These are phyloP conservation scores for Kwoniella mangroviensis DNA, from an alignment of 768 basidiomycete species.

Conservation along the genomic window DNA sequence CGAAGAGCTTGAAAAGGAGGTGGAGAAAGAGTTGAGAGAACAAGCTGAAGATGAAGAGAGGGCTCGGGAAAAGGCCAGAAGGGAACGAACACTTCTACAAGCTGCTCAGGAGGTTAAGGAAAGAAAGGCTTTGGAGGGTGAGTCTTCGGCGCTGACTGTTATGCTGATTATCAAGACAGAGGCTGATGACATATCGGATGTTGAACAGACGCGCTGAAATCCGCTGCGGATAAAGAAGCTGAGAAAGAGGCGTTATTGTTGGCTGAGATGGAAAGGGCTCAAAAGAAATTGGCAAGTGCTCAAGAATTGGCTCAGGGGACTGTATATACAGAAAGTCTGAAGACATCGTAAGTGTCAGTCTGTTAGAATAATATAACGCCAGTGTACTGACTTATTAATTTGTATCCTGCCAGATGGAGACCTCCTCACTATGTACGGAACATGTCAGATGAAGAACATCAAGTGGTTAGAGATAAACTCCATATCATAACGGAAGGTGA, in stretches of 20 bases:
- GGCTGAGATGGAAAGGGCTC: slow-evolving; percentile 80
- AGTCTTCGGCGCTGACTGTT: slow-evolving; percentile 25
- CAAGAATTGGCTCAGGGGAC: slow-evolving; percentile 93
- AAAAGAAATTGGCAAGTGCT: slow-evolving; percentile 89
- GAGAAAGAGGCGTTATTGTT: slow-evolving; percentile 90
- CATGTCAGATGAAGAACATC: slow-evolving; percentile 70
- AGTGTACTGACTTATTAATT: not conserved
- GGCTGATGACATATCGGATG: not conserved
- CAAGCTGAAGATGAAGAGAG: slow-evolving; percentile 78
- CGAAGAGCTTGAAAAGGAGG: slow-evolving; percentile 62
- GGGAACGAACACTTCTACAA: slow-evolving; percentile 82
- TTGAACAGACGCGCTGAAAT: slow-evolving; percentile 77
- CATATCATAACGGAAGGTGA: slow-evolving; percentile 96
- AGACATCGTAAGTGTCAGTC: slow-evolving; percentile 69
- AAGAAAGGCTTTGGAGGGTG: slow-evolving; percentile 79
- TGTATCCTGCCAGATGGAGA: slow-evolving; percentile 69
- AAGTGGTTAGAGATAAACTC: slow-evolving; percentile 79
- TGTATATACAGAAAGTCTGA: slow-evolving; percentile 81
- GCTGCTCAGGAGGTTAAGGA: slow-evolving; percentile 95
- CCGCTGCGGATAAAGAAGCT: slow-evolving; percentile 78
- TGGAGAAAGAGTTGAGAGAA: slow-evolving; percentile 66
- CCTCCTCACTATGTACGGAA: slow-evolving; percentile 82
- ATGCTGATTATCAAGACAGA: not conserved
- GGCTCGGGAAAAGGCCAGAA: slow-evolving; percentile 73
- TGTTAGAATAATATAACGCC: not conserved